phyloP scores from a whole-genome alignment of 805 yeast genomes.

The Candida hungchunana region DNA sequence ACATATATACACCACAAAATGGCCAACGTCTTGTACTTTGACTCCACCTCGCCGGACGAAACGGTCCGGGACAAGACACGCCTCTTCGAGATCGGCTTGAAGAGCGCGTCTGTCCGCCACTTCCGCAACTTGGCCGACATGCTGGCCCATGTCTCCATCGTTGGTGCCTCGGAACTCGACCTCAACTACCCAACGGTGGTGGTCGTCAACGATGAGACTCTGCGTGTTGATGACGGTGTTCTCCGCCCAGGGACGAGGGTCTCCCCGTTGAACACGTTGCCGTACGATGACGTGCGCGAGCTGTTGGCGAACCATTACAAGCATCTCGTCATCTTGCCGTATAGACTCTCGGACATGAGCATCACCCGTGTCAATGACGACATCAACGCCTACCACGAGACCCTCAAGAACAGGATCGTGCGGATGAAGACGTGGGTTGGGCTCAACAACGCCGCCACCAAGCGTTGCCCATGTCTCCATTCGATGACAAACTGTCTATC shows the following conservation, averaged over 20 bases:
- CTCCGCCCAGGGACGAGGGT: neutral
- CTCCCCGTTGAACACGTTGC: constrained; percentile 14
- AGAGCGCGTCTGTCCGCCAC: constrained; percentile 2
- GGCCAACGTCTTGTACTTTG: constrained; percentile 24
- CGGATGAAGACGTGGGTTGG: constrained; percentile 43
- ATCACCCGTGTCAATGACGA: constrained; percentile 19
- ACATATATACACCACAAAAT: too few species aligned
- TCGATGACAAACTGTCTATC: constrained; percentile 33
- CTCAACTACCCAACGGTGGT: constrained; percentile 25
- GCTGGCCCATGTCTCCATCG: constrained; percentile 16
- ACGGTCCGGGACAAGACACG: constrained; percentile 10
- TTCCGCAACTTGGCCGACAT: constrained; percentile 18
- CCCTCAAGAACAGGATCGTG: constrained; percentile 28
- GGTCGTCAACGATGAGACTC: constrained; percentile 19
- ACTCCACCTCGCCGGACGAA: constrained; percentile 11
- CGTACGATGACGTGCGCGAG: constrained; percentile 8
- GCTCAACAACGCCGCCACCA: constrained; percentile 24
- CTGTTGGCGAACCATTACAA: constrained; percentile 22
- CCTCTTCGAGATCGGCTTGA: constrained; percentile 16
- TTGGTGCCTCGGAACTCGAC: constrained; percentile 26
- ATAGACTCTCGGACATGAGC: constrained; percentile 16
- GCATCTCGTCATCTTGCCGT: constrained; percentile 22
- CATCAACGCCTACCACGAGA: constrained; percentile 16
- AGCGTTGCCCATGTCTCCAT: constrained; percentile 26
- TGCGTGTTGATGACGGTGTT: neutral